Evolutionary conservation across 768 basidiomycete species (phyloP).

Genomic region (Russula dissimulans): DNA sequence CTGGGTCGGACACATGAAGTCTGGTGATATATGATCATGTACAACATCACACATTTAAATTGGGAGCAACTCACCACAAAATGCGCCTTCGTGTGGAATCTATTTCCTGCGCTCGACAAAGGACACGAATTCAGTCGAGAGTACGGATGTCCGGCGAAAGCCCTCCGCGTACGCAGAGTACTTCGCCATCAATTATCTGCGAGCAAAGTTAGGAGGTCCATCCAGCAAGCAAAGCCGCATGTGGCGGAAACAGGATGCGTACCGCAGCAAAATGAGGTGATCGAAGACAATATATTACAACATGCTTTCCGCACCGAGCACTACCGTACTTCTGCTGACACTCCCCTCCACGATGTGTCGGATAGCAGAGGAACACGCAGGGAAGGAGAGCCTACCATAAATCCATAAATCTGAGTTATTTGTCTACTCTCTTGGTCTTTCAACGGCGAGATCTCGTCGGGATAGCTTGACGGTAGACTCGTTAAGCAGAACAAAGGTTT

Average conservation of each 20-base stretch:
- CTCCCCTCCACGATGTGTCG: constrained; percentile 37
- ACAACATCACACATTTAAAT: neutral
- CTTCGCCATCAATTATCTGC: constrained; percentile 82
- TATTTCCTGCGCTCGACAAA: constrained; percentile 23
- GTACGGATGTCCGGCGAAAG: too few species aligned
- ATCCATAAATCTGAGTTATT: constrained; percentile 33
- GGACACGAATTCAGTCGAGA: too few species aligned
- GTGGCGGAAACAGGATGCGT: constrained; percentile 23
- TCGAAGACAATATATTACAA: constrained; percentile 56
- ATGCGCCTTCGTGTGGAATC: constrained; percentile 94
- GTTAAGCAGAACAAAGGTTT: too few species aligned
- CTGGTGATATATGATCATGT: too few species aligned
- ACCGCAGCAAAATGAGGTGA: constrained; percentile 52
- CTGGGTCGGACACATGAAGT: constrained; percentile 28
- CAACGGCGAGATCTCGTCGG: constrained; percentile 83
- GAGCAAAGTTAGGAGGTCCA: neutral
- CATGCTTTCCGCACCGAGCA: constrained; percentile 76
- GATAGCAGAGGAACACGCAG: neutral
- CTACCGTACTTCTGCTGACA: too few species aligned
- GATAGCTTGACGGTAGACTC: constrained; percentile 28
- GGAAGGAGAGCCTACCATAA: too few species aligned
- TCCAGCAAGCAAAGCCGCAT: neutral
- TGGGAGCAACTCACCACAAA: constrained; percentile 58
- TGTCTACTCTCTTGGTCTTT: constrained; percentile 94
- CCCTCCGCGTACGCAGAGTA: too few species aligned